phyloP scores from a whole-genome alignment of 2,329 filamentous ascomycete species.

The Esteya vermicola region DNA sequence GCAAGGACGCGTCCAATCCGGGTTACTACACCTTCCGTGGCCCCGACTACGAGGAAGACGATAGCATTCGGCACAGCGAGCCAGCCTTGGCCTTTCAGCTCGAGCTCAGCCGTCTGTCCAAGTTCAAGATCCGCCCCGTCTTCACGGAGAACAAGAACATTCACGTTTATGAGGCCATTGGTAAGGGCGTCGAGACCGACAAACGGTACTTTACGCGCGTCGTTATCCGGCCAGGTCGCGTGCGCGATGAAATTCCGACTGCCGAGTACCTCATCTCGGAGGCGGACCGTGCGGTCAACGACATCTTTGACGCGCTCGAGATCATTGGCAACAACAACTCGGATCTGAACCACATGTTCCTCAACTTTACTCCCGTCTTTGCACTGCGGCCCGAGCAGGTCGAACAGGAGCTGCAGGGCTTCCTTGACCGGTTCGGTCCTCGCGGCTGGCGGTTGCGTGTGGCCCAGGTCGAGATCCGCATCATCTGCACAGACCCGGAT shows the following conservation, averaged over 20 bases:
- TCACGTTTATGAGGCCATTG: conserved; percentile 93
- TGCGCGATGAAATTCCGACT: conserved; percentile 96
- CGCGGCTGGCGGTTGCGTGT: conserved; percentile 94
- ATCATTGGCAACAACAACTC: conserved; percentile 99
- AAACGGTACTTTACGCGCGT: conserved; percentile 98
- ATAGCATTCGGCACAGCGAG: conserved; percentile 93
- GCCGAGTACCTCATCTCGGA: conserved; percentile 96
- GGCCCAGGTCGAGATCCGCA: conserved; percentile 93
- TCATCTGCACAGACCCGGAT: conserved; percentile 83
- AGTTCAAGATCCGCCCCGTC: conserved; percentile 96
- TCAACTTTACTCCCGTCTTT: conserved; percentile 98
- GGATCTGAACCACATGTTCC: conserved; percentile 98
- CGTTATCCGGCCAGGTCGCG: conserved; percentile 82
- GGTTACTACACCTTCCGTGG: conserved; percentile 98
- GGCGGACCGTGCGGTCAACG: conserved; percentile 90
- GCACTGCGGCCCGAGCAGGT: conserved; percentile 80
- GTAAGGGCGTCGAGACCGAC: conserved; percentile 88
- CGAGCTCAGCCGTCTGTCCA: conserved; percentile 81
- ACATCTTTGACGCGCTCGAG: conserved; percentile 93
- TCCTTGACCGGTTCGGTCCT: conserved; percentile 90
- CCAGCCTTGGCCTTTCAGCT: conserved; percentile 97
- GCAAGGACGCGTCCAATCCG: conserved; percentile 85
- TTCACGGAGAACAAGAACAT: conserved; percentile 99
- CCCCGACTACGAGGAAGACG: conserved; percentile 75
- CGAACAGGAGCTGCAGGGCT: conserved; percentile 82